Evolutionary conservation across 2,329 filamentous ascomycete genomes (phyloP), one percentile per base, ranked within the genome.

Genomic region (Phialemonium atrogriseum): DNA sequence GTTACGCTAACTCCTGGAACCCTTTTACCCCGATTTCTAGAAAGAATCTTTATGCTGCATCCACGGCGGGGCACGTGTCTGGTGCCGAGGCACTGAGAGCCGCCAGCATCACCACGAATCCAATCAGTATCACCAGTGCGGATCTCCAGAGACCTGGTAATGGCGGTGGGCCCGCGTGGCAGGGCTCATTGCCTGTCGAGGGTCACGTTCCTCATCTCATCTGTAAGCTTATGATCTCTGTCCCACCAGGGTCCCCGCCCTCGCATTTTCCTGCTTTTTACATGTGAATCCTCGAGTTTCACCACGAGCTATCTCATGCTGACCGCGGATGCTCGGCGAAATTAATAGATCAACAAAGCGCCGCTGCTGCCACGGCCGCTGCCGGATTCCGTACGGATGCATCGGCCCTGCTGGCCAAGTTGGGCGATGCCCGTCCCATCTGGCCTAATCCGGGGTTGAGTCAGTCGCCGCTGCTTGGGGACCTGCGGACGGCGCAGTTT

Each of bases 161-260:
- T 38, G 48, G 26, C 10, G 24, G 18, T 26, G 34, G 26, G 17
- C 24, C 18, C 24, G n/a, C n/a, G n/a, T n/a, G n/a, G 30, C 27
- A 25, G 32, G 35, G 12, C 22, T 37, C 32, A 20, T 43, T 35
- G 33, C 27, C 36, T 17, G 38, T 40, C 27, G 60, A 68, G 24
- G 56, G 55, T 47, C 66, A 68, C 42, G 56, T 63, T 35, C 59
- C 64, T 42, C 62, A 66, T 49, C 54, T 65, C 46, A 54, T 66
- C 42, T 65, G 66, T 70, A 61, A 62, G 65, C 61, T 30, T 26
- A 17, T 16, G 17, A 16, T 19, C 26, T 22, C 27, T 29, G 22
- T 9, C 29, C 30, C 32, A 21, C 30, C 19, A 18, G 16, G n/a
- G n/a, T n/a, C n/a, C n/a, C n/a, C n/a, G n/a, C n/a, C n/a, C n/a